phyloP scores from a whole-genome alignment of 768 basidiomycete genomes.

The Tylopilus subfusipes region DNA sequence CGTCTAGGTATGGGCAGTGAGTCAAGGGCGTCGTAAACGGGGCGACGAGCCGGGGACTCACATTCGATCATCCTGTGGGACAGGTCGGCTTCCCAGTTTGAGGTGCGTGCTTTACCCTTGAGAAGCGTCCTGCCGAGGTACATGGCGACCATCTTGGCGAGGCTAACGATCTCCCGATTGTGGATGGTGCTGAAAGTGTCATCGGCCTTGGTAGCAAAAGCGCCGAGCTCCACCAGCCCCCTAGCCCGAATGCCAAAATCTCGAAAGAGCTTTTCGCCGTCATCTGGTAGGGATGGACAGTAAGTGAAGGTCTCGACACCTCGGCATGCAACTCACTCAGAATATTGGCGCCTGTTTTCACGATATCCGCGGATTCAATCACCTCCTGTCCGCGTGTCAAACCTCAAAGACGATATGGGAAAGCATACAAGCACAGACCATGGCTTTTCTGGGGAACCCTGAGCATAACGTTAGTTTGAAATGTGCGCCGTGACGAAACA shows the following conservation, averaged over 20 bases:
- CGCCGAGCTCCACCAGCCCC: conserved; percentile 45
- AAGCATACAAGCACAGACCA: conserved; percentile 25
- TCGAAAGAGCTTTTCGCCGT: conserved; percentile 45
- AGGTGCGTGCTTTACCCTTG: conserved; percentile 45
- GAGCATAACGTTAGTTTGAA: background rate
- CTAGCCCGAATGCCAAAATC: conserved; percentile 44
- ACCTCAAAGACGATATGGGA: background rate
- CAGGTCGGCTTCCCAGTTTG: conserved; percentile 45
- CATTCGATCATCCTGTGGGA: conserved; percentile 38
- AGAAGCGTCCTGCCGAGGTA: conserved; percentile 38
- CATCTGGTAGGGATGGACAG: conserved; percentile 30
- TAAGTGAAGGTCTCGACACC: background rate
- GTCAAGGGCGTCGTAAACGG: background rate
- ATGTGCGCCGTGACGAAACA: background rate
- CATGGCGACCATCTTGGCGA: conserved; percentile 41
- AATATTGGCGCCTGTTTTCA: conserved; percentile 50
- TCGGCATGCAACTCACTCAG: conserved; percentile 33
- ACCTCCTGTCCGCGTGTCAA: conserved; percentile 34
- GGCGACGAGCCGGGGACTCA: conserved; percentile 13
- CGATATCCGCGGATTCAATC: conserved; percentile 38
- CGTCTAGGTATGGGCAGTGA: conserved; percentile 32
- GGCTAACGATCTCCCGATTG: conserved; percentile 40
- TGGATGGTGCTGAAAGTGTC: conserved; percentile 30
- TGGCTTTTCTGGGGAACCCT: conserved; percentile 45
- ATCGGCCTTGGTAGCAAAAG: conserved; percentile 41